phyloP scores from a whole-genome alignment of 352 stramenopile genomes.

The Phytophthora brassicae region DNA sequence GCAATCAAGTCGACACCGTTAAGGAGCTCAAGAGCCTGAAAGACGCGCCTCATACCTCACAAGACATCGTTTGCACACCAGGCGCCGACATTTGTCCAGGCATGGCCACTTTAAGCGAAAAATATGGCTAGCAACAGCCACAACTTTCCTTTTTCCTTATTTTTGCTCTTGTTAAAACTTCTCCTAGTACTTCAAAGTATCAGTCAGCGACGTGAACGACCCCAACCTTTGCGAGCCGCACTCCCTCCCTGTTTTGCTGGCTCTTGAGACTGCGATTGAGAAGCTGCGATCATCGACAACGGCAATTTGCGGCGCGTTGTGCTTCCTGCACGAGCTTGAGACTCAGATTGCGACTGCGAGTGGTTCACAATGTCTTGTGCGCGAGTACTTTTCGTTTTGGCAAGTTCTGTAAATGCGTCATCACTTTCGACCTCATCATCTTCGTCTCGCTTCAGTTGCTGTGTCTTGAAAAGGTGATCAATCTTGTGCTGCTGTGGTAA shows the following conservation, averaged over 20 bases:
- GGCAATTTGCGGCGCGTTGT: conserved; percentile 65
- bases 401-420: conserved; percentile 61
- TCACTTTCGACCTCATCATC: conserved; percentile 77
- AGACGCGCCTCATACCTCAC: background rate
- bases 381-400: conserved; percentile 9
- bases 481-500: conserved; percentile 58
- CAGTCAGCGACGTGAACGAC: conserved; percentile 54
- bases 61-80: no score
- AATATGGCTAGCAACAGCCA: conserved; percentile 15
- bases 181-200: conserved; percentile 1
- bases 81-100: no score
- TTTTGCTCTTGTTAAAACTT: conserved; percentile 7
- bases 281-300: conserved; percentile 65
- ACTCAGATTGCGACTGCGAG: conserved; percentile 47
- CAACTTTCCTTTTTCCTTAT: conserved; percentile 11
- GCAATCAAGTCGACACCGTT: background rate
- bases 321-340: conserved; percentile 20
- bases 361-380: conserved; percentile 20
- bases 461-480: conserved; percentile 53
- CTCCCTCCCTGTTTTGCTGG: conserved; percentile 13
- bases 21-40: background rate
- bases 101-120: conserved; percentile 17
- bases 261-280: conserved; percentile 47
- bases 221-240: conserved; percentile 63
- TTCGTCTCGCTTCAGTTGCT: conserved; percentile 27